A percentile compares a stretch with the other conserved stretches of the same genome.
Evolutionary conservation across 2,329 filamentous ascomycete genomes (phyloP).

Genomic region (Ophiostoma sp.): DNA sequence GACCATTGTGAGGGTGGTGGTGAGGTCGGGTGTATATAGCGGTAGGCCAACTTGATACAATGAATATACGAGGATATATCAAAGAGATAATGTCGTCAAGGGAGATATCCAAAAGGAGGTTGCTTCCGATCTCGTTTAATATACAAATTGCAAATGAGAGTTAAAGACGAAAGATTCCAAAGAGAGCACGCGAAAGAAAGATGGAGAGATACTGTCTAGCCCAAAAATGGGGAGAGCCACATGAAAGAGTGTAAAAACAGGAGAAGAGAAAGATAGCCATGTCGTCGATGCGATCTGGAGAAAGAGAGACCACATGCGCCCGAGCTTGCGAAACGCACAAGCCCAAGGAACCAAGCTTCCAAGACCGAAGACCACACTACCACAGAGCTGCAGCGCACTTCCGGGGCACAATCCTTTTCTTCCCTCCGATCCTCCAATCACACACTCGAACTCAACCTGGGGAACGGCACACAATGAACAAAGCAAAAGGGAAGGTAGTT

Average conservation of each 20-base stretch:
- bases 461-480: background rate
- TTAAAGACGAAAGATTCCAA: background rate
- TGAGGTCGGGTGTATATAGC: background rate
- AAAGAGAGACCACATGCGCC: conserved; percentile 8
- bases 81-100: too few relatives aligned
- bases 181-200: background rate
- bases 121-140: background rate
- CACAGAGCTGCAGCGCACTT: background rate
- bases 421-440: background rate
- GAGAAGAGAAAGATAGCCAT: background rate
- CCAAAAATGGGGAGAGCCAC: background rate
- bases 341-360: background rate
- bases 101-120: too few relatives aligned
- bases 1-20: background rate
- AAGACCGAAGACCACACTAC: background rate
- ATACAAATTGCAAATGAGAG: background rate
- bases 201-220: background rate
- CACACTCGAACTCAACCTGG: background rate
- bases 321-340: conserved; percentile 2
- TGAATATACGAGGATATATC: too few relatives aligned
- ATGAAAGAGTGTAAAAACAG: background rate
- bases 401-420: background rate
- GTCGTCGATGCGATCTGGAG: background rate
- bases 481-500: background rate
- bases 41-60: too few relatives aligned